Evolutionary conservation across 148 eudicot species (phyloP), one percentile per base, ranked within the genome.

Genomic region (Rhododendron vialii): DNA sequence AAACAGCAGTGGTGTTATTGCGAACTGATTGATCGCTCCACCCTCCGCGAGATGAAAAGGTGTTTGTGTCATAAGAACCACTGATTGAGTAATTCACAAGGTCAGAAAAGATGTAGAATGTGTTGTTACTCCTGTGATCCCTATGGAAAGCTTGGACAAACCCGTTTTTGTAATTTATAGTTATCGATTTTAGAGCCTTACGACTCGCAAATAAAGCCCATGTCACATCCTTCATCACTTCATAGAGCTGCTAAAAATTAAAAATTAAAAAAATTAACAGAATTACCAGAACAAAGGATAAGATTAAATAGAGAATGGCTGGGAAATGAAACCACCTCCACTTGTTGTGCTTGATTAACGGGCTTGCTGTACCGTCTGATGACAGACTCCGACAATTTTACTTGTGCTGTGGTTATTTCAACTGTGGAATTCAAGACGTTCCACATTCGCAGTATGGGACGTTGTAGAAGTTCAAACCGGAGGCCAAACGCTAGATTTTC

Each of bases 71-170:
- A 89, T 90, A 90, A 18, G 94, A 80, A 13, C 82, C 87, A 84
- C 91, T 89, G 69, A 97, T 93, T 8, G 99, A 91, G 84, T 97
- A 97, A 86, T 95, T 95, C 24, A 82, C 82, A 55, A 95, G 91
- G 87, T 97, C 94, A 73, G 99, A 97, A 92, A 88, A 97, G 57
- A 97, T 97, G 89, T 93, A 97, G 89, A 92, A 97, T 73, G 99
- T 95, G 73, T 90, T 92, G 83, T 92, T 91, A 84, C 93, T 94
- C 84, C 90, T 93, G 80, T 94, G 98, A 86, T 95, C 96, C 88
- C 99, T 91, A 85, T 97, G 99, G 83, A 97, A 97, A 73, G 98
- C 99, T 90, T 97, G 99, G 76, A 97, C 96, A 78, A 97, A 95
- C 33, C 98, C 99, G 55, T 97, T 97, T 86, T 83, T 93, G 87